These are phyloP conservation scores for Penicillium waksmanii DNA, from an alignment of 495 filamentous ascomycete species.

Conservation along the genomic window DNA sequence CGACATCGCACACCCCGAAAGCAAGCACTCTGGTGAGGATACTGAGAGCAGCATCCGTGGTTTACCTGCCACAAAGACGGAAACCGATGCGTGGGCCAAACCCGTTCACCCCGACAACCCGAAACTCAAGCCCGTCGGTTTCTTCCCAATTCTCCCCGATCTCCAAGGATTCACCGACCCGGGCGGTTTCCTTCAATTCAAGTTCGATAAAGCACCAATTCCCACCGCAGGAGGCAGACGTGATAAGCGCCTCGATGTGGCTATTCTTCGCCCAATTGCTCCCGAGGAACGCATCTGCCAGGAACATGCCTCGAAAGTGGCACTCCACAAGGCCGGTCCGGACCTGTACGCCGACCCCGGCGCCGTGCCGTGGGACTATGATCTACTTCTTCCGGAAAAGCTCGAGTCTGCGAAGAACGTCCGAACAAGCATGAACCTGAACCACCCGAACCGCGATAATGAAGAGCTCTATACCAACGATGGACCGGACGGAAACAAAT, in stretches of 20 bases:
- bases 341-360: conserved; percentile 60
- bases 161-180: conserved; percentile 86
- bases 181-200: conserved; percentile 83
- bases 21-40: conserved; percentile 60
- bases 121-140: conserved; percentile 75
- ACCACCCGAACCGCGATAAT: conserved; percentile 70
- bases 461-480: conserved; percentile 66
- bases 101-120: conserved; percentile 83
- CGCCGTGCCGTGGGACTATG: conserved; percentile 71
- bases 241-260: conserved; percentile 80
- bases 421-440: conserved; percentile 71
- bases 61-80: conserved; percentile 57
- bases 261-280: conserved; percentile 71
- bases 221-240: conserved; percentile 58
- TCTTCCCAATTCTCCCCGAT: conserved; percentile 83
- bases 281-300: conserved; percentile 48
- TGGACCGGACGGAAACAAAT: conserved; percentile 44
- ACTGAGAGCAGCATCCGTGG: conserved; percentile 55
- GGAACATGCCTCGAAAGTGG: conserved; percentile 54
- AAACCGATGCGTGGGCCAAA: conserved; percentile 68
- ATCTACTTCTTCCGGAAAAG: conserved; percentile 74
- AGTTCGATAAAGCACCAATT: conserved; percentile 84
- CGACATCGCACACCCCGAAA: conserved; percentile 72
- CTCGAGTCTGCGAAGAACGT: conserved; percentile 60
- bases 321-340: conserved; percentile 66